Percentiles rank a stretch among this genome's conserved stretches.
Evolutionary conservation across 2,329 filamentous ascomycete genomes (phyloP).

Genomic region (Cladosporium sp.): DNA sequence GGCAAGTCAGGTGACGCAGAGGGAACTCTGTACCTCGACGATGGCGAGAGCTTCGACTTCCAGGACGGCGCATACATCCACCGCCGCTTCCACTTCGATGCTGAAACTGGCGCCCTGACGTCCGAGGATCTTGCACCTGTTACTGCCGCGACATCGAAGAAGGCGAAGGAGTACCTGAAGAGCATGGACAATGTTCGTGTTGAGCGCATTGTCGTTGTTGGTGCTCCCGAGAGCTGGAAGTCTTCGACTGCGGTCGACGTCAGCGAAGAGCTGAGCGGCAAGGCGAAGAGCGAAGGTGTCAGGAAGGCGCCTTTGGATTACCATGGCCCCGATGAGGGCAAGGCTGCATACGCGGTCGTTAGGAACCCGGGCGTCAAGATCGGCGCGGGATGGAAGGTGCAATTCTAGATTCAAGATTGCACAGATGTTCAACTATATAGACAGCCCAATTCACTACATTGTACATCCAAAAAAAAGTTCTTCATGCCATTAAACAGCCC

Average conservation of each 20-base stretch:
- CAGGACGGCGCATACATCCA: constrained; percentile 83
- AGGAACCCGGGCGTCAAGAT: constrained; percentile 61
- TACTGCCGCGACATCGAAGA: constrained; percentile 51
- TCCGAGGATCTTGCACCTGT: constrained; percentile 59
- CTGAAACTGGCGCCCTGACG: constrained; percentile 53
- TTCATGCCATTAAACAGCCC: too few relatives aligned
- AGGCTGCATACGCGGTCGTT: constrained; percentile 60
- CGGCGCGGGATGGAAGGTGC: constrained; percentile 60
- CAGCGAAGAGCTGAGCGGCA: constrained; percentile 54
- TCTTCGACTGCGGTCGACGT: constrained; percentile 59
- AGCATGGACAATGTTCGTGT: constrained; percentile 72
- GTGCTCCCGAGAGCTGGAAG: constrained; percentile 70
- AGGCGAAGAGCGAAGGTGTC: constrained; percentile 35
- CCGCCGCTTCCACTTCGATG: constrained; percentile 67
- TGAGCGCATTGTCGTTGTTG: constrained; percentile 80
- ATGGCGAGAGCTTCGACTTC: constrained; percentile 89
- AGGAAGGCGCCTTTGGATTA: constrained; percentile 58
- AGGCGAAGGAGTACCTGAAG: constrained; percentile 72
- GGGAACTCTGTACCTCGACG: constrained; percentile 84
- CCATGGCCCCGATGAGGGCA: constrained; percentile 47
- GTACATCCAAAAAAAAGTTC: too few relatives aligned
- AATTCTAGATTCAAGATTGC: constrained; percentile 36
- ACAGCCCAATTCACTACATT: background rate
- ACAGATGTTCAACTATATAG: background rate
- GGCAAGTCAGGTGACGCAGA: constrained; percentile 66